Evolutionary conservation across 306 rosid species (phyloP), one percentile per base, ranked within the genome.

Genomic region (Cucurbita argyrosperma): DNA sequence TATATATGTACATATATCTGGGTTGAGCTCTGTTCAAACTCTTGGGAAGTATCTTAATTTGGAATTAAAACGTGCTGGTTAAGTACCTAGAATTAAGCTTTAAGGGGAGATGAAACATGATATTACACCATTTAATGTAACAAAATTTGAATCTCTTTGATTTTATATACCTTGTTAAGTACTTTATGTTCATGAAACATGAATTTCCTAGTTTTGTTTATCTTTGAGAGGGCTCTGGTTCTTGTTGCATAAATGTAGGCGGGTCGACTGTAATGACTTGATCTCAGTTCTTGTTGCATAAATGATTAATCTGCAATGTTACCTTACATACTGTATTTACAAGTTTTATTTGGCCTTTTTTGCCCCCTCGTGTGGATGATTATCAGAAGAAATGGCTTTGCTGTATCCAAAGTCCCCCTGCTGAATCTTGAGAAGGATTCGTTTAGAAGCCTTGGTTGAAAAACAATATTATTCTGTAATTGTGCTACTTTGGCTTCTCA

Each of bases 321-420:
- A 26, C 43, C 21, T 13, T 69, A 47, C 2, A 26, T 69, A 12
- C 14, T 68, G 57, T 68, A 47, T 68, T 68, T 68, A 68, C 74
- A 13, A 68, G 42, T 26, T 30, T 49, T 70, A 43, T 51, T 51
- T 70, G 46, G 23, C 0, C 6, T 35, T 69, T 35, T 70, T 51
- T 70, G 0, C 35, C 35, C 52, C 26, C 26, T 51, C 26, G 35
- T 30, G 59, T 70, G 74, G 74, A 26, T 70, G 74, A 50, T 50
- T 70, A 47, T 50, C 74, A 70, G 74, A 70, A 70, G 74, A 70
- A 70, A 70, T 70, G 74, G 74, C 74, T 70, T 70, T 70, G 74
- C 74, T 70, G 74, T 70, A 70, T 70, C 43, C 74, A 70, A 10
- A 51, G 47, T 9, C 56, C 74, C 47, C 59, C 74, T 35, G 74